phyloP scores from a whole-genome alignment of 768 basidiomycete species.

The Suillus tomentosus region DNA sequence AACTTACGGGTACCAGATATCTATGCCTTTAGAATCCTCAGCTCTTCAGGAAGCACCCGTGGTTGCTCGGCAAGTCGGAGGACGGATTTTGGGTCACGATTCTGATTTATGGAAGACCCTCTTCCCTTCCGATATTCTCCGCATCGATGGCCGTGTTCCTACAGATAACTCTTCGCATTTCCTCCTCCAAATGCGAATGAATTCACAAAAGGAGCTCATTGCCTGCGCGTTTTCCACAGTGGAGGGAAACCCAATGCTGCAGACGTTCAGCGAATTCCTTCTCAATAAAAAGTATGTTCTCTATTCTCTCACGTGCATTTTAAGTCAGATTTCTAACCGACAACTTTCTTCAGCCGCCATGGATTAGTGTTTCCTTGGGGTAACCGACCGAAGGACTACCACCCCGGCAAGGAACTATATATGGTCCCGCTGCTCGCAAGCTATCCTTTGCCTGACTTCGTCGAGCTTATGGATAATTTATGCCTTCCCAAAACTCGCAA shows the following conservation, averaged over 20 bases:
- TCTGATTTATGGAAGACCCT: slow-evolving; percentile 74
- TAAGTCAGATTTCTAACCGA: slow-evolving; percentile 15
- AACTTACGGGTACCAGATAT: slow-evolving; percentile 50
- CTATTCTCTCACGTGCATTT: slow-evolving; percentile 13
- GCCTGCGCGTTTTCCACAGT: slow-evolving; percentile 73
- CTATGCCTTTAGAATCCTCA: slow-evolving; percentile 77
- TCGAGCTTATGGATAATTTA: slow-evolving; percentile 80
- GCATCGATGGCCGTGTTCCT: slow-evolving; percentile 85
- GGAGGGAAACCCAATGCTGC: slow-evolving; percentile 49
- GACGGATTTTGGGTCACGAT: slow-evolving; percentile 55
- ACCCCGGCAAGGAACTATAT: slow-evolving; percentile 85
- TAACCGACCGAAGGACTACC: slow-evolving; percentile 64
- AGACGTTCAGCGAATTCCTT: slow-evolving; percentile 65
- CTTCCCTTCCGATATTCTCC: slow-evolving; percentile 68
- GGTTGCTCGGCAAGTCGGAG: slow-evolving; percentile 78
- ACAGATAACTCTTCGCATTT: slow-evolving; percentile 77
- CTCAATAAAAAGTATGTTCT: slow-evolving; percentile 67
- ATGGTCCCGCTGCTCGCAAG: slow-evolving; percentile 72
- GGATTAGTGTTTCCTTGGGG: slow-evolving; percentile 90
- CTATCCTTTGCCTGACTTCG: slow-evolving; percentile 77
- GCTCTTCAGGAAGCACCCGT: slow-evolving; percentile 68
- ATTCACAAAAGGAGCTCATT: slow-evolving; percentile 74
- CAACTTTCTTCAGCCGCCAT: slow-evolving; percentile 60
- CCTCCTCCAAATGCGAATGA: slow-evolving; percentile 76
- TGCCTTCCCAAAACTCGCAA: slow-evolving; percentile 63